Conservation (phyloP, 192 early-diverging fungal species). For the Helicostylum pulchrum region DNA sequence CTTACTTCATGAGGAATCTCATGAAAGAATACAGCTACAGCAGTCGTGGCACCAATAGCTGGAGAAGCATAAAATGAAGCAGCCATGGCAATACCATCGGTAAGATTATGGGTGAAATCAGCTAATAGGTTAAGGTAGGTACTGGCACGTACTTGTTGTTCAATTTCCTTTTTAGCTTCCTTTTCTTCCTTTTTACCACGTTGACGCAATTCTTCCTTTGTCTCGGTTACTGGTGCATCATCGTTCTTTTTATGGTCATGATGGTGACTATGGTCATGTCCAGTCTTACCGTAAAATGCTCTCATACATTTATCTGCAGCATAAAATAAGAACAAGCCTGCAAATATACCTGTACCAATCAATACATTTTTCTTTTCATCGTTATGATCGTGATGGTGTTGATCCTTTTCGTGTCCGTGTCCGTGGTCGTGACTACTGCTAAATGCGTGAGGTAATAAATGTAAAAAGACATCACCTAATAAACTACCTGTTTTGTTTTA, state of each 20-base stretch:
- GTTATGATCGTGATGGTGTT: conserved; percentile 17
- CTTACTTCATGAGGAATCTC: conserved; percentile 88
- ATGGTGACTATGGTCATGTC: conserved; percentile 54
- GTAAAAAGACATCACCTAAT: conserved; percentile 81
- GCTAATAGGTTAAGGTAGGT: conserved; percentile 80
- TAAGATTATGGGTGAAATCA: conserved; percentile 79
- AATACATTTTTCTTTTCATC: conserved; percentile 55
- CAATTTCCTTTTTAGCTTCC: neutral
- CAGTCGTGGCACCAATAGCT: conserved; percentile 74
- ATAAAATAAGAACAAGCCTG: conserved; percentile 72
- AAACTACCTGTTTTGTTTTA: conserved; percentile 48
- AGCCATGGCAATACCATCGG: conserved; percentile 80
- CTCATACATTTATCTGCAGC: conserved; percentile 82
- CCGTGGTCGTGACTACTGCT: neutral
- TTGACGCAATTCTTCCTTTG: conserved; percentile 1
- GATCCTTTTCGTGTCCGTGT: conserved; percentile 4
- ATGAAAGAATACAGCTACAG: conserved; percentile 83
- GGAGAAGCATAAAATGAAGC: conserved; percentile 81
- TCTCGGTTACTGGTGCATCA: neutral
- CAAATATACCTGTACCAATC: conserved; percentile 70
- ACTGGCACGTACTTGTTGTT: conserved; percentile 22
- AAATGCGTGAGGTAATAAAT: conserved; percentile 77
- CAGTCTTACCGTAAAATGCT: conserved; percentile 52
- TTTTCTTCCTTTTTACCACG: conserved; percentile 22
- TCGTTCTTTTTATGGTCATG: conserved; percentile 36